Conservation (phyloP, 257 asterid genomes). For the Scutellaria minor region DNA sequence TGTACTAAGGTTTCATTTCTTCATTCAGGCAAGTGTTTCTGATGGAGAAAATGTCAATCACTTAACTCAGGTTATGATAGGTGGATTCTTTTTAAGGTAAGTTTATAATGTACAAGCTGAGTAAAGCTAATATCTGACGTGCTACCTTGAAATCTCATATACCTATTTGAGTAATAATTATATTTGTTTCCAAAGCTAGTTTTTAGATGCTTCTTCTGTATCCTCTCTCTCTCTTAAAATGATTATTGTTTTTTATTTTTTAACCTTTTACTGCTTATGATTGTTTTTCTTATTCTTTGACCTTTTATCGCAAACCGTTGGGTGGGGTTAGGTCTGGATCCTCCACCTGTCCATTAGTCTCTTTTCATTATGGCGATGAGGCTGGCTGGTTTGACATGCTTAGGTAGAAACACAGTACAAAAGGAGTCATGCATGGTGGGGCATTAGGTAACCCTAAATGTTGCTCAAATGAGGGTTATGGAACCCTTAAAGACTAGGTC, state of each 20-base stretch:
- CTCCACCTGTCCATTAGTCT: constrained; percentile 7
- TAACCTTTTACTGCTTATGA: neutral
- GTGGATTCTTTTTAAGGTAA: constrained; percentile 89
- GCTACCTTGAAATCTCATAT: constrained; percentile 17
- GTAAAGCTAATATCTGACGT: constrained; percentile 25
- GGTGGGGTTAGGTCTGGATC: neutral
- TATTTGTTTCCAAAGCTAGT: neutral
- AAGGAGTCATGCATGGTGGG: constrained; percentile 7
- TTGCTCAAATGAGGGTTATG: constrained; percentile 14
- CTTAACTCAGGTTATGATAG: constrained; percentile 77
- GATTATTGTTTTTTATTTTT: neutral
- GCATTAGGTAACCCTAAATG: constrained; percentile 12
- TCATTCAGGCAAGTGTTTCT: constrained; percentile 79
- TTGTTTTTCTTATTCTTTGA: no score
- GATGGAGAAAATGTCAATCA: constrained; percentile 77
- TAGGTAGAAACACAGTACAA: constrained; percentile 10
- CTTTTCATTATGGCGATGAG: neutral
- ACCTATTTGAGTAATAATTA: constrained; percentile 24
- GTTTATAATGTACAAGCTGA: constrained; percentile 33
- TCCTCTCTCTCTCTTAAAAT: neutral
- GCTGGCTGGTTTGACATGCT: constrained; percentile 14
- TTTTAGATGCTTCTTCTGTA: neutral
- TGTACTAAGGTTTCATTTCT: constrained; percentile 38
- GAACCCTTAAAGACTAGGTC: constrained; percentile 12
- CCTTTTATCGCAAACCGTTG: no score